Percentiles rank a stretch among this genome's conserved stretches.
phyloP scores from a whole-genome alignment of 805 yeast species.

The Saccharomyces jurei region DNA sequence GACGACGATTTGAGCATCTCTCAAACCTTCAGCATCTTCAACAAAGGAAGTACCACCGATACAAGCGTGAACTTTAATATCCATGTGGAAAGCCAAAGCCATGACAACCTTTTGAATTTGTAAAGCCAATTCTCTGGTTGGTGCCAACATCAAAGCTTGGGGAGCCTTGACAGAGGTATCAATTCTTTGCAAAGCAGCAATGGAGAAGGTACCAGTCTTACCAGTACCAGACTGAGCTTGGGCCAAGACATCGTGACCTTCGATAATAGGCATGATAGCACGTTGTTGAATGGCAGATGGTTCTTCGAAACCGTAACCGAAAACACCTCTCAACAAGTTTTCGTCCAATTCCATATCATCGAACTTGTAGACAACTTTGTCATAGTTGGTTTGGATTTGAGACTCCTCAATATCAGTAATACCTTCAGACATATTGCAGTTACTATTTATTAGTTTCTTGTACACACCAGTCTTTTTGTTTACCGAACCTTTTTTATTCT shows the following conservation, averaged over 20 bases:
- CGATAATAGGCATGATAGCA: conserved; percentile 86
- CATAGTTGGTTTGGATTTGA: conserved; percentile 86
- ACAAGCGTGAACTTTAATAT: conserved; percentile 84
- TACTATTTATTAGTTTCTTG: not conserved
- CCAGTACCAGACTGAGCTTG: conserved; percentile 99
- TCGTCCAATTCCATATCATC: conserved; percentile 71
- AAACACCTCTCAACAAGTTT: conserved; percentile 50
- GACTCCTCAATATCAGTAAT: conserved; percentile 68
- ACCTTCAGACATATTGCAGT: conserved; percentile 38
- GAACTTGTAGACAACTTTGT: conserved; percentile 66
- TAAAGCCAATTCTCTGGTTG: conserved; percentile 90
- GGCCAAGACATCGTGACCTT: conserved; percentile 88
- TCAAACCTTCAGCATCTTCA: conserved; percentile 73
- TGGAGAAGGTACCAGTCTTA: conserved; percentile 95
- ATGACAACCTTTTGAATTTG: conserved; percentile 89
- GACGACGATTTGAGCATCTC: conserved; percentile 76
- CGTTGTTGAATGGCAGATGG: conserved; percentile 96
- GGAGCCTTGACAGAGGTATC: conserved; percentile 63
- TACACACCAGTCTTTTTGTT: not conserved
- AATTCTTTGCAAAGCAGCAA: conserved; percentile 60
- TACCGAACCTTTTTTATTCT: not conserved
- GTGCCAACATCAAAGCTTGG: conserved; percentile 87
- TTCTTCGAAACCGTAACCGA: conserved; percentile 81
- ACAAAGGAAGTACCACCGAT: conserved; percentile 88
- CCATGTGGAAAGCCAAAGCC: conserved; percentile 80